These are phyloP conservation scores for Aspergillus sp. DNA, from an alignment of 2,329 filamentous ascomycete genomes.

Conservation along the genomic window DNA sequence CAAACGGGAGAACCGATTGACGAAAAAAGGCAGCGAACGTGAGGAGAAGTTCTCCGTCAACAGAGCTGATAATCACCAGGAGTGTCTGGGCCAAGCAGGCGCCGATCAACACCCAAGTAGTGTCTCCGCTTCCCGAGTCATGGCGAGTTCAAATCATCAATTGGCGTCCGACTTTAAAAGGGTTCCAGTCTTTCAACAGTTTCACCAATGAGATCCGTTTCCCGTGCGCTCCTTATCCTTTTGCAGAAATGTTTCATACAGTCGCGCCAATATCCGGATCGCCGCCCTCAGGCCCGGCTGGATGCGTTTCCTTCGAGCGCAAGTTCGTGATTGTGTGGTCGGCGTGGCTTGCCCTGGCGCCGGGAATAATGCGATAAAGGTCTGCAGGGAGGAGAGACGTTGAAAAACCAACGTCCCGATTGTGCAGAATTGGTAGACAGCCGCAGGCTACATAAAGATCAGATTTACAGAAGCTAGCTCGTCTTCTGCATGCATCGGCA, in stretches of 20 bases:
- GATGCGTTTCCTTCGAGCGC: neutral
- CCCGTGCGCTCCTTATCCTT: neutral
- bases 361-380: slow-evolving; percentile 1
- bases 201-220: slow-evolving; percentile 6
- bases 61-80: slow-evolving; percentile 19
- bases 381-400: slow-evolving; percentile 1
- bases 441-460: slow-evolving; percentile 5
- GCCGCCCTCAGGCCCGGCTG: slow-evolving; percentile 1
- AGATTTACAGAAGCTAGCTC: slow-evolving; percentile 12
- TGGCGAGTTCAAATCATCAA: slow-evolving; percentile 24
- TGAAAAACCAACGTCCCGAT: neutral
- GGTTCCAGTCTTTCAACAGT: slow-evolving; percentile 4
- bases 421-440: neutral
- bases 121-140: slow-evolving; percentile 28
- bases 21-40: slow-evolving; percentile 28
- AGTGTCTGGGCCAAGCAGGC: slow-evolving; percentile 24
- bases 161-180: slow-evolving; percentile 11
- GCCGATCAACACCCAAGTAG: slow-evolving; percentile 33
- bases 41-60: slow-evolving; percentile 17
- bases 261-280: slow-evolving; percentile 2
- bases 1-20: slow-evolving; percentile 18
- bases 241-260: slow-evolving; percentile 7
- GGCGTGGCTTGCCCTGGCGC: neutral
- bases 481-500: neutral
- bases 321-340: neutral